Evolutionary conservation across 805 yeast genomes (phyloP).

Genomic region (Candida insectorum): DNA sequence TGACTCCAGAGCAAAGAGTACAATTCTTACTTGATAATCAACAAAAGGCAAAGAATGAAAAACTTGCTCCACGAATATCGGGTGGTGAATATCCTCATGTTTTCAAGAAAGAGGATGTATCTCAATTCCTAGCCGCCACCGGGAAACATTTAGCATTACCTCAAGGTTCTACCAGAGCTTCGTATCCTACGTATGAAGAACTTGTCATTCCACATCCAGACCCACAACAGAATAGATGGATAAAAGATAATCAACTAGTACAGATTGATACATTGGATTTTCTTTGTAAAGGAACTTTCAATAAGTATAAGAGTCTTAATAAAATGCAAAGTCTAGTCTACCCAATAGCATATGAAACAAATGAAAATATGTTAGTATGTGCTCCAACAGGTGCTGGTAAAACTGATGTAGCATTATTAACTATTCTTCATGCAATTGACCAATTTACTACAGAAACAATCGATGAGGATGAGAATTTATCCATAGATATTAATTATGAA

Average conservation of each 20-base stretch:
- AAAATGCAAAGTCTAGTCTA: constrained; percentile 87
- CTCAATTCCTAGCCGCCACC: constrained; percentile 63
- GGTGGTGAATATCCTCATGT: constrained; percentile 80
- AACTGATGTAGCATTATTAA: constrained; percentile 84
- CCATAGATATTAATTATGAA: constrained; percentile 69
- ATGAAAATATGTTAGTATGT: constrained; percentile 93
- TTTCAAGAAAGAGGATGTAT: constrained; percentile 64
- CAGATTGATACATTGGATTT: constrained; percentile 64
- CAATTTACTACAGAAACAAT: constrained; percentile 60
- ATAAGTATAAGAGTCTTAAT: constrained; percentile 72
- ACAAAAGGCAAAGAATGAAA: constrained; percentile 45
- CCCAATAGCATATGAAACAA: constrained; percentile 89
- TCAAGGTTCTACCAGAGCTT: constrained; percentile 66
- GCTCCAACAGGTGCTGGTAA: constrained; percentile 99
- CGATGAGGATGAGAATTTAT: constrained; percentile 41
- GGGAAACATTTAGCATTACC: constrained; percentile 84
- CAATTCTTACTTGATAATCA: constrained; percentile 51
- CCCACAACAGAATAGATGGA: constrained; percentile 41
- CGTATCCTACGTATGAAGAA: constrained; percentile 69
- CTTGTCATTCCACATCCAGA: constrained; percentile 76
- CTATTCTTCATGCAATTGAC: constrained; percentile 75
- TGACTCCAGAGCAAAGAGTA: constrained; percentile 55
- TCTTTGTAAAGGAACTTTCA: constrained; percentile 81
- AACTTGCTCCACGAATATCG: constrained; percentile 43
- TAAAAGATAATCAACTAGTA: constrained; percentile 46